Evolutionary conservation across 1,284 basidiomycete species (phyloP), one percentile per base, ranked within the genome.

Genomic region (Ceratobasidium sp.): DNA sequence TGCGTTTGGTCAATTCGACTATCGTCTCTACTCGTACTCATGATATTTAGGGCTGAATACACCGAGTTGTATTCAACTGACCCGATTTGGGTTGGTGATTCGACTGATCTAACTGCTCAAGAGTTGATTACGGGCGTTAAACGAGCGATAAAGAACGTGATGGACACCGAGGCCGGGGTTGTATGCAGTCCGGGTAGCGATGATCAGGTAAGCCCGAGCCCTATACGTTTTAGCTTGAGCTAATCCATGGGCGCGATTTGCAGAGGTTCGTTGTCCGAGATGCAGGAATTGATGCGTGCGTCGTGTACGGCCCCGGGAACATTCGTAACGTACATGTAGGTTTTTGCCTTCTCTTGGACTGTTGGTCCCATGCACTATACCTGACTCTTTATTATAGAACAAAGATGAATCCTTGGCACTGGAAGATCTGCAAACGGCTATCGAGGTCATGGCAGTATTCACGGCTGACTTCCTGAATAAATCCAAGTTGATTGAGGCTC

Each of bases 141-240:
- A 30, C 48, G 46, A 8, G 72, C 74, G 6, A 65, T 75, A 16
- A 57, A 72, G 30, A 61, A 32, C 23, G 74, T 55, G 1, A 39
- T 67, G n/a, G 52, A 57, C 21, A 50, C 65, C 10, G 58, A 62
- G 55, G 69, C 74, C 1, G 72, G 74, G 2, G 65, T 75, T 23
- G 74, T 75, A 26, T 75, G 74, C 45, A 69, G 61, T 16, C 74
- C 74, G 0, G 74, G 74, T 21, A 71, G 64, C n/a, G 74, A 73
- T 46, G 57, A 60, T 53, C 62, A 46, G 62, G 41, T 61, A 30
- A 23, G 48, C 30, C 36, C 2, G 14, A n/a, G 8, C 1, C 16
- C 59, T 23, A 39, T 30, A 26, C 23, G 21, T 28, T 52, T 18
- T 9, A 52, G 30, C 30, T 28, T 6, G 3, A 9, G 1, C 0